These are phyloP conservation scores for Epichloe coenophiala DNA, from an alignment of 2,329 filamentous ascomycete genomes.

Conservation along the genomic window DNA sequence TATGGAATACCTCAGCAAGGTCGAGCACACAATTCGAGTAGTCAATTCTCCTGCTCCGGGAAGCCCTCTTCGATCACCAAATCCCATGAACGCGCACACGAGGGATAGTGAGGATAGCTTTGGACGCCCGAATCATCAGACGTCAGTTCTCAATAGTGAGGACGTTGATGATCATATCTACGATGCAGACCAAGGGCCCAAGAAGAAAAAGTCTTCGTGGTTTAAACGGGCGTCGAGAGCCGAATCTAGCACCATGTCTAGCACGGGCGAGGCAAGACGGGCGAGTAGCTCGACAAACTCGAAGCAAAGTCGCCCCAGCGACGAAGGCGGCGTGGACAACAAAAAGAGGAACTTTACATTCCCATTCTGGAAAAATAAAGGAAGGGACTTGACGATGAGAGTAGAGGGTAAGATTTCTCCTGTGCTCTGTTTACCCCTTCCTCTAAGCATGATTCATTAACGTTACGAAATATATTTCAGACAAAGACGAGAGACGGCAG, in stretches of 20 bases:
- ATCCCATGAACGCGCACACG: constrained; percentile 29
- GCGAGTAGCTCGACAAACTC: constrained; percentile 2
- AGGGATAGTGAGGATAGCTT: constrained; percentile 16
- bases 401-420: constrained; percentile 23
- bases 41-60: constrained; percentile 33
- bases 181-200: constrained; percentile 9
- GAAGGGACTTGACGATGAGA: constrained; percentile 29
- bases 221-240: constrained; percentile 35
- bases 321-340: constrained; percentile 14
- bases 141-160: constrained; percentile 8
- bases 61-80: constrained; percentile 21
- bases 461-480: background rate
- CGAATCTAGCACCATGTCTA: constrained; percentile 9
- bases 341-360: constrained; percentile 44
- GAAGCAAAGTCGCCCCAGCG: constrained; percentile 7
- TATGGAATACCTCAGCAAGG: constrained; percentile 31
- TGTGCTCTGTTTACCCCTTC: background rate
- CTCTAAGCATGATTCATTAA: background rate
- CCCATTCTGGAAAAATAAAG: constrained; percentile 41
- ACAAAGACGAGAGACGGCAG: constrained; percentile 4
- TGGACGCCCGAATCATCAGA: constrained; percentile 10
- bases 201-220: constrained; percentile 37
- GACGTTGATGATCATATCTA: constrained; percentile 10
- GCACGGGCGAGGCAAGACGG: background rate
- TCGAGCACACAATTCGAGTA: constrained; percentile 39